Percentiles rank a stretch among this genome's conserved stretches.
Evolutionary conservation across 306 rosid genomes (phyloP).

Genomic region (Abrus precatorius): DNA sequence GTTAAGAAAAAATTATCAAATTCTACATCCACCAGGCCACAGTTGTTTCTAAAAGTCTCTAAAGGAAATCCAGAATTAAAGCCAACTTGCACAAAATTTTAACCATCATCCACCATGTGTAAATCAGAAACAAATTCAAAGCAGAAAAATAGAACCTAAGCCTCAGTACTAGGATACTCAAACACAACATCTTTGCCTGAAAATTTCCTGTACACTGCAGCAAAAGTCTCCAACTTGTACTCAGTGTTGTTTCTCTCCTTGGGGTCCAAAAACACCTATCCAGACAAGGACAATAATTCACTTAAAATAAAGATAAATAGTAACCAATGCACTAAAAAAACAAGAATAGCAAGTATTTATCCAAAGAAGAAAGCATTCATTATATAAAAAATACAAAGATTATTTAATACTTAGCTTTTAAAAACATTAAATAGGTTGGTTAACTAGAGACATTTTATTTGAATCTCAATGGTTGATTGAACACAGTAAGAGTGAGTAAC

Average conservation of each 20-base stretch:
- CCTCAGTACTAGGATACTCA: constrained; percentile 79
- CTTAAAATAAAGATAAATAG: not conserved
- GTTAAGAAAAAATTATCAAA: not conserved
- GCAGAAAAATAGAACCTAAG: constrained; percentile 53
- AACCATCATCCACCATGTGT: constrained; percentile 44
- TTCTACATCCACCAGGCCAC: constrained; percentile 30
- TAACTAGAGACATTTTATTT: not conserved
- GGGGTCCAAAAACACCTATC: constrained; percentile 84
- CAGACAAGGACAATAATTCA: not conserved
- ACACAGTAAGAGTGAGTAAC: not conserved
- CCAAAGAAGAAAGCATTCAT: not conserved
- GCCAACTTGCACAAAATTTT: constrained; percentile 45
- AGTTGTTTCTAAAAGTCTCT: not conserved
- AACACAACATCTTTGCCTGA: constrained; percentile 91
- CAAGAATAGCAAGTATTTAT: no score
- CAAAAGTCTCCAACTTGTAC: constrained; percentile 83
- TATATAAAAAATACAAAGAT: not conserved
- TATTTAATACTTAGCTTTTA: not conserved
- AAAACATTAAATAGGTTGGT: not conserved
- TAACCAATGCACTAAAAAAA: not conserved
- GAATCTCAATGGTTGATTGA: not conserved
- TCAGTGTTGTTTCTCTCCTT: constrained; percentile 87
- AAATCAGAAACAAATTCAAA: constrained; percentile 32
- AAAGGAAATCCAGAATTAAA: constrained; percentile 37
- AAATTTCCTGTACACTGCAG: constrained; percentile 87